Base-by-base conservation (phyloP, 1,284 basidiomycete species). In the Papiliotrema terrestris region DNA sequence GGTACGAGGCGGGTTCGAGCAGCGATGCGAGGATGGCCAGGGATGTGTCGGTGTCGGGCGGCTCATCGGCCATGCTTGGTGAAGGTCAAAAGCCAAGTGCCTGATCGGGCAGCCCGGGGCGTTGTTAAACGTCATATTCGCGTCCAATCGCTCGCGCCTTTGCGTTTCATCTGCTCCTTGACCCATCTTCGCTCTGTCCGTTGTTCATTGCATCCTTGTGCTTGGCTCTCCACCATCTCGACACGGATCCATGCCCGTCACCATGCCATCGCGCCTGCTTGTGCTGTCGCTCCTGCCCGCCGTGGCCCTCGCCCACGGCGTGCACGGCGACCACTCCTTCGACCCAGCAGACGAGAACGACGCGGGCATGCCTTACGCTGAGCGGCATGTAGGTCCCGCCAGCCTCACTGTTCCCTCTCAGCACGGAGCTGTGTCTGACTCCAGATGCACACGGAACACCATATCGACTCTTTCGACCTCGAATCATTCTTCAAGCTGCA, bases 401-500 rank as follows among this genome's bases (percentile, higher is more conserved):
- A 17, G 22, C 13, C 29, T 29, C 49, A 3, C 19, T n/a, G n/a
- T n/a, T n/a, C n/a, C n/a, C n/a, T n/a, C n/a, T n/a, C n/a, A n/a
- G n/a, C n/a, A n/a, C n/a, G 6, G 49, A 20, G 13, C 22, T 11
- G 11, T 20, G 42, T 15, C 46, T 54, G 26, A 49, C 20, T 4
- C 23, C 56, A 76, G 73, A 77, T 76, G 75, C 67, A 70, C 38
- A 62, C 72, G 9, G 75, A 77, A 60, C 75, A 77, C 59, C 75
- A 77, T 54, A 75, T 77, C 52, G 74, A 76, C 54, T 63, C 63
- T 11, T 77, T 76, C 45, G 75, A 77, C 63, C 63, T 73, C 4
- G 66, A 71, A 29, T 62, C 73, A 5, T 77, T 77, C 64, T 77
- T 77, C 72, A 69, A 74, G 59, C 80, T 98, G 11, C 94, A 98